Percentiles rank a stretch among this genome's conserved stretches.
Conservation (phyloP, 169 alveolate genomes). For the Plasmodium gallinaceum region DNA sequence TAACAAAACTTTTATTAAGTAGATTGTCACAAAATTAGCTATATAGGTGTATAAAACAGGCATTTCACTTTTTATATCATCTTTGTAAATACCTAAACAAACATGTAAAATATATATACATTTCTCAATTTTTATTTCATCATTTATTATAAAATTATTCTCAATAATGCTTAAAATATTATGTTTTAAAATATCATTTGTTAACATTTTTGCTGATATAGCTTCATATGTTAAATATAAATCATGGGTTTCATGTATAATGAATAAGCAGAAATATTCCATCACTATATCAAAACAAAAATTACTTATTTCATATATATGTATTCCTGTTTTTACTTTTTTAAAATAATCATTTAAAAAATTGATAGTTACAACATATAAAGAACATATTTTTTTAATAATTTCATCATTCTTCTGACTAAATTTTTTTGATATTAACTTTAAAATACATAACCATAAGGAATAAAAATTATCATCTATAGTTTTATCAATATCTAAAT, state of each 20-base stretch:
- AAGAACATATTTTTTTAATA: conserved; percentile 40
- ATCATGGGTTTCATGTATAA: conserved; percentile 28
- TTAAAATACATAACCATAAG: conserved; percentile 51
- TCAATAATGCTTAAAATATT: conserved; percentile 17
- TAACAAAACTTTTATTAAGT: conserved; percentile 31
- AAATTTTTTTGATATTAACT: conserved; percentile 21
- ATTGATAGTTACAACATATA: conserved; percentile 19
- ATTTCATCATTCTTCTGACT: conserved; percentile 35
- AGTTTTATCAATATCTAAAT: conserved; percentile 43
- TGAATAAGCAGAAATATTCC: conserved; percentile 67
- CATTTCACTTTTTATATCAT: conserved; percentile 28
- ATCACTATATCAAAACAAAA: conserved; percentile 51
- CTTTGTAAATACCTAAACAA: conserved; percentile 42
- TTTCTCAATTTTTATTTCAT: conserved; percentile 54
- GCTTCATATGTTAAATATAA: conserved; percentile 58
- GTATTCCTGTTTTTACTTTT: background rate
- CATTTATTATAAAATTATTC: conserved; percentile 23
- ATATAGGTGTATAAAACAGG: conserved; percentile 12
- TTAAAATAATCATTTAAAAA: conserved; percentile 34
- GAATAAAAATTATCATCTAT: conserved; percentile 62
- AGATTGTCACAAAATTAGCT: conserved; percentile 37
- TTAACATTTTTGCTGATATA: background rate
- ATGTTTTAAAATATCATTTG: conserved; percentile 36
- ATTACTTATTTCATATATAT: conserved; percentile 18
- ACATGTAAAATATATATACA: conserved; percentile 53